Conservation (phyloP, 2,329 filamentous ascomycete genomes). For the Colletotrichum theobromicola region DNA sequence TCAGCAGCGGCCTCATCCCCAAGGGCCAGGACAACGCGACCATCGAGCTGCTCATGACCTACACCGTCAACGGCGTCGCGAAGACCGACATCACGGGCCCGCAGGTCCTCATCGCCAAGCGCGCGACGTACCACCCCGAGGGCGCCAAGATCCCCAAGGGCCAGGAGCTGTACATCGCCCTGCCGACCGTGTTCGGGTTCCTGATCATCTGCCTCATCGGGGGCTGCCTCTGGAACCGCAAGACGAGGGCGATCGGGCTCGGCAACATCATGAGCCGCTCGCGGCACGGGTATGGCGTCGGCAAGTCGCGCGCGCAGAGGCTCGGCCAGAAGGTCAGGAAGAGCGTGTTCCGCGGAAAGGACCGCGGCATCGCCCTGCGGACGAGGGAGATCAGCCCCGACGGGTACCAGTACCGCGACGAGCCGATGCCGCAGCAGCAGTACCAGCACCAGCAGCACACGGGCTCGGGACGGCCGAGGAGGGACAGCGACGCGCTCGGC, state of each 20-base stretch:
- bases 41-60: conserved; percentile 29
- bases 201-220: conserved; percentile 55
- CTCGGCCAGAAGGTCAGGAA: conserved; percentile 33
- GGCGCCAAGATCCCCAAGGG: conserved; percentile 37
- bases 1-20: conserved; percentile 30
- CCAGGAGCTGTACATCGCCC: conserved; percentile 55
- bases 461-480: conserved; percentile 28
- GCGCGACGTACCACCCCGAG: conserved; percentile 35
- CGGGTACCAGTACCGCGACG: conserved; percentile 39
- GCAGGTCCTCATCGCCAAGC: conserved; percentile 43
- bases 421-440: conserved; percentile 28
- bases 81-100: conserved; percentile 43
- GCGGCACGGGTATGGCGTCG: conserved; percentile 50
- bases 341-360: conserved; percentile 29
- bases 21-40: conserved; percentile 31
- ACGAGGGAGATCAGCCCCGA: conserved; percentile 20
- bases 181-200: conserved; percentile 56
- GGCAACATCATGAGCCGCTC: conserved; percentile 57
- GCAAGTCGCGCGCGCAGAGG: conserved; percentile 41
- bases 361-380: conserved; percentile 48
- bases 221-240: conserved; percentile 59
- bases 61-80: conserved; percentile 38
- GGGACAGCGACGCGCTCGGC: conserved; percentile 54
- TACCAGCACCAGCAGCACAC: not conserved
- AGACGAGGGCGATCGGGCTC: conserved; percentile 53